Percentiles rank a stretch among this genome's conserved stretches.
These are phyloP conservation scores for Stemphylium beticola DNA, from an alignment of 2,329 filamentous ascomycete species.

Conservation along the genomic window DNA sequence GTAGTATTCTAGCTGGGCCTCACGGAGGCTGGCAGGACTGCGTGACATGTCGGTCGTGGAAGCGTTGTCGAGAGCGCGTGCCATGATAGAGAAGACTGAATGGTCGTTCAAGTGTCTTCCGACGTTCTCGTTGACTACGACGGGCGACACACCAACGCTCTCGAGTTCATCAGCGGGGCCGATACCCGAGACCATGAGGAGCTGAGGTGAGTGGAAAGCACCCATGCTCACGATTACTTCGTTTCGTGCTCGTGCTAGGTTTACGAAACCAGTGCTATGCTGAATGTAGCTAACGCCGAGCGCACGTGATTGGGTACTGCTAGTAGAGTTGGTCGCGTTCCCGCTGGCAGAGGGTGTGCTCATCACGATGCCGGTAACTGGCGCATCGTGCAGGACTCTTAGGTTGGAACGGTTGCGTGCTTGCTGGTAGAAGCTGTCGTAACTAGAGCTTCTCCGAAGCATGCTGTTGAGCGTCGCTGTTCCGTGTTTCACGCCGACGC, in stretches of 20 bases:
- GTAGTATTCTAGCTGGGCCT: constrained; percentile 35
- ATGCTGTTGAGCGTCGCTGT: constrained; percentile 30
- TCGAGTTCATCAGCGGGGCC: constrained; percentile 36
- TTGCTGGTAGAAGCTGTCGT: constrained; percentile 40
- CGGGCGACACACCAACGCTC: constrained; percentile 27
- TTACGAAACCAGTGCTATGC: constrained; percentile 30
- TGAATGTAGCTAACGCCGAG: constrained; percentile 38
- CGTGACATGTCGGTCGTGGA: constrained; percentile 34
- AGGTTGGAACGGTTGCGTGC: constrained; percentile 38
- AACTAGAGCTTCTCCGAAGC: constrained; percentile 36
- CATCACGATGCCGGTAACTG: constrained; percentile 36
- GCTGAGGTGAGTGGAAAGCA: constrained; percentile 46
- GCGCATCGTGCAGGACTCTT: constrained; percentile 33
- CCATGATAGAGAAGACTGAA: constrained; percentile 37
- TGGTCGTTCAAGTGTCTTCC: constrained; percentile 37
- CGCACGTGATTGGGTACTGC: constrained; percentile 17
- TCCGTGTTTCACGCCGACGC: constrained; percentile 42
- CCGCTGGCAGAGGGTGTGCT: constrained; percentile 7
- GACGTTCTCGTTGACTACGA: constrained; percentile 41
- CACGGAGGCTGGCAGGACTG: constrained; percentile 29
- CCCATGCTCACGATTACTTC: constrained; percentile 43
- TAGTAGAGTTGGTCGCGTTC: too few species aligned
- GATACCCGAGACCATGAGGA: constrained; percentile 50
- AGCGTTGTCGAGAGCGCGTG: constrained; percentile 24
- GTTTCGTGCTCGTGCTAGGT: constrained; percentile 35